A percentile compares a stretch with the other conserved stretches of the same genome.
phyloP scores from a whole-genome alignment of 192 early-diverging fungal species.

The Paraglomus occultum region DNA sequence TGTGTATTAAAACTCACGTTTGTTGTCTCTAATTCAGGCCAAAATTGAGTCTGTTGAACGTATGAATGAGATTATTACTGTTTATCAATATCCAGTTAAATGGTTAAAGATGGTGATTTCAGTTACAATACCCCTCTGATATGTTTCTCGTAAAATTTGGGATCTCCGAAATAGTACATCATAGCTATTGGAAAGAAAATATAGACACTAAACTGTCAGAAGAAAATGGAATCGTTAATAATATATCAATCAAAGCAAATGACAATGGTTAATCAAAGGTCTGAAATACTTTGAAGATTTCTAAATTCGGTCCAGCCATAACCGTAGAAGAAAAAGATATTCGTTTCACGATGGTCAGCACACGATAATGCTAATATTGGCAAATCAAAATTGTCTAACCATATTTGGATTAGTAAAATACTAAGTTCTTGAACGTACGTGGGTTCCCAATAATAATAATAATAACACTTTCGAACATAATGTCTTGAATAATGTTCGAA shows the following conservation, averaged over 20 bases:
- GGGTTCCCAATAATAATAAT: too few species aligned
- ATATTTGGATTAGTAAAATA: too few species aligned
- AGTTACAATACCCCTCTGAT: constrained; percentile 41
- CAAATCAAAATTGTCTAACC: too few species aligned
- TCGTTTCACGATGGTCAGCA: background rate
- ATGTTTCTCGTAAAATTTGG: constrained; percentile 47
- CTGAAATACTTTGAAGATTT: constrained; percentile 42
- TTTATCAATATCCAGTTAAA: background rate
- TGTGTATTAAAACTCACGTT: too few species aligned
- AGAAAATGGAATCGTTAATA: constrained; percentile 15
- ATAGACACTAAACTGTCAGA: constrained; percentile 49
- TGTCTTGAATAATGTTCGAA: too few species aligned
- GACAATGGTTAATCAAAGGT: background rate
- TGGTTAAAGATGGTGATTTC: background rate
- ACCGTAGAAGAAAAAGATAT: background rate
- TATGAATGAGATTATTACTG: background rate
- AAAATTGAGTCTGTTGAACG: background rate
- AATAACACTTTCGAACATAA: too few species aligned
- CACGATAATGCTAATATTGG: too few species aligned
- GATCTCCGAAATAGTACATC: constrained; percentile 52
- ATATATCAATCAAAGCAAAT: background rate
- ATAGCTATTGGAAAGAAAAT: constrained; percentile 49
- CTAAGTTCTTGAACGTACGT: too few species aligned
- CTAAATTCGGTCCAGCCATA: constrained; percentile 47
- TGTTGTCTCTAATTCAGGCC: too few species aligned